Evolutionary conservation across 305 asterid genomes (phyloP).

Genomic region (Fraxinus velutina): DNA sequence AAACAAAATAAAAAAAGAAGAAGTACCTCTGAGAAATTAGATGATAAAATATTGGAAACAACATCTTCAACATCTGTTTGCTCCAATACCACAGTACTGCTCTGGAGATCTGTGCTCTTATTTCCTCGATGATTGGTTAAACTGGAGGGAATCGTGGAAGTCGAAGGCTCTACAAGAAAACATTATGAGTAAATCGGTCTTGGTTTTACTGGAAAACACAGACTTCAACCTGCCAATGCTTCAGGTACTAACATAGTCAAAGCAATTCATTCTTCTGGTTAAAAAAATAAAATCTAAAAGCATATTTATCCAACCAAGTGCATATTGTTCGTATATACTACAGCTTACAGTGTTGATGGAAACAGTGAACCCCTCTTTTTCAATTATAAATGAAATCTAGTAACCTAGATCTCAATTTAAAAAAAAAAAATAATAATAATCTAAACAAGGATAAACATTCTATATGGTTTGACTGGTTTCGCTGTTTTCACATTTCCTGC

Average conservation of each 20-base stretch:
- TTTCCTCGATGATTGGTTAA: constrained; percentile 24
- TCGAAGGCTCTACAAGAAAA: constrained; percentile 60
- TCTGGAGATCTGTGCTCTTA: constrained; percentile 23
- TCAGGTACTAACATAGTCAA: not conserved
- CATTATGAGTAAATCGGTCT: not conserved
- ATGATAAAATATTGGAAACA: constrained; percentile 51
- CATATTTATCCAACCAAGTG: not conserved
- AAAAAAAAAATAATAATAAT: not conserved
- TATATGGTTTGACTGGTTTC: not conserved
- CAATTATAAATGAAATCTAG: not conserved
- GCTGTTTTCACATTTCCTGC: not conserved
- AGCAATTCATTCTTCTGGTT: not conserved
- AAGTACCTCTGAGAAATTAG: constrained; percentile 63
- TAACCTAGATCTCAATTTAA: not conserved
- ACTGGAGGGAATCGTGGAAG: constrained; percentile 36
- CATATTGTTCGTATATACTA: not conserved
- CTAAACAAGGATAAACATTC: not conserved
- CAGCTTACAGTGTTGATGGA: not conserved
- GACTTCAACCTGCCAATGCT: not conserved
- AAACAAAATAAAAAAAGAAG: not conserved
- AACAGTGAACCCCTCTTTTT: not conserved
- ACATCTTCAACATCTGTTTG: constrained; percentile 46
- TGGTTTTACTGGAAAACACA: constrained; percentile 18
- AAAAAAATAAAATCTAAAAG: not conserved
- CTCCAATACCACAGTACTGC: constrained; percentile 29